These are phyloP conservation scores for Fremontodendron californicum DNA, from an alignment of 345 rosid species.

Conservation along the genomic window DNA sequence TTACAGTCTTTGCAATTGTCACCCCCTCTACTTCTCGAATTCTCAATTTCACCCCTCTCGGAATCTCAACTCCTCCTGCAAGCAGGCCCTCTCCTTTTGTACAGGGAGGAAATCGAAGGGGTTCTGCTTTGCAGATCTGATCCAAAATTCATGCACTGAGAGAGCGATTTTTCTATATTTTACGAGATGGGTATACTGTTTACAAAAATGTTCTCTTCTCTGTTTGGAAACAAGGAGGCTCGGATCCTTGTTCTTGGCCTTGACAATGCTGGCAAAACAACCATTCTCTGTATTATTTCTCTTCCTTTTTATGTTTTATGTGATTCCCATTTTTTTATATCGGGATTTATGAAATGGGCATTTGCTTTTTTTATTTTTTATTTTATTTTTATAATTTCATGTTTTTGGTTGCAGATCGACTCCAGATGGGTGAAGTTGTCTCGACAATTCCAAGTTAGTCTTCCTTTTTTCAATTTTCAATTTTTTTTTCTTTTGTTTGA, in stretches of 20 bases:
- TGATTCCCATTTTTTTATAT: not conserved
- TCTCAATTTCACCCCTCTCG: not conserved
- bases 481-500: not conserved
- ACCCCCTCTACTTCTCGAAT: not conserved
- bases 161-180: constrained; percentile 2
- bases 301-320: not conserved
- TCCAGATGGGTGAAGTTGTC: constrained; percentile 99
- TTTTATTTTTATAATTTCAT: not conserved
- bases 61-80: not conserved
- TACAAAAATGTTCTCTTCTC: constrained; percentile 43
- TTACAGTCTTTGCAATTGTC: not conserved
- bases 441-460: constrained; percentile 93
- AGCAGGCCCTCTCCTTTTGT: not conserved
- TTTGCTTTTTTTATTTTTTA: constrained; percentile 13
- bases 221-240: constrained; percentile 50
- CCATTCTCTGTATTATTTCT: constrained; percentile 42
- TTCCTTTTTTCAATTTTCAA: not conserved
- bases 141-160: constrained; percentile 14
- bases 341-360: constrained; percentile 10
- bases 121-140: constrained; percentile 26
- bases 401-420: constrained; percentile 62
- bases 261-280: constrained; percentile 68
- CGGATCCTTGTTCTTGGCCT: constrained; percentile 62
- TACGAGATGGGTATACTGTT: constrained; percentile 42
- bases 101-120: constrained; percentile 12